These are phyloP conservation scores for Saturnispora galanensis DNA, from an alignment of 805 yeast genomes.

Conservation along the genomic window DNA sequence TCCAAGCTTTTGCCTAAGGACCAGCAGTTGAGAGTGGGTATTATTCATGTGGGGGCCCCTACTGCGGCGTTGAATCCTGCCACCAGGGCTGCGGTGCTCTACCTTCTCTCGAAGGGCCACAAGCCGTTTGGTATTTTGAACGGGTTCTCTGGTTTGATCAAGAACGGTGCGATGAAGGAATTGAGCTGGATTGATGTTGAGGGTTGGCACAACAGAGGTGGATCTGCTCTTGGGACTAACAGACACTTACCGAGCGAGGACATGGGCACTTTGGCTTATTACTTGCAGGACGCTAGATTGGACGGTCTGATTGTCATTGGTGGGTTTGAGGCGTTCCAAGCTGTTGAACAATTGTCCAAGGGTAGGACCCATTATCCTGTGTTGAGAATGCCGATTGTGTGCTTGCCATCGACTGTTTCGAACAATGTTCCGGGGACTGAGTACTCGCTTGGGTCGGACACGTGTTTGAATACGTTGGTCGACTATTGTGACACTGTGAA, in stretches of 20 bases:
- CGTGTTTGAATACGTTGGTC: conserved; percentile 85
- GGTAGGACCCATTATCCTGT: conserved; percentile 78
- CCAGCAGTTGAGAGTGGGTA: conserved; percentile 63
- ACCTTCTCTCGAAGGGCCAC: conserved; percentile 86
- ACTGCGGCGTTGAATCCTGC: conserved; percentile 96
- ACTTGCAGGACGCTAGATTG: conserved; percentile 78
- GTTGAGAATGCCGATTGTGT: conserved; percentile 87
- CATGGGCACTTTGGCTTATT: conserved; percentile 84
- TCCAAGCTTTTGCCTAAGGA: conserved; percentile 48
- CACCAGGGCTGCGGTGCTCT: conserved; percentile 79
- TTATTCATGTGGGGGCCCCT: conserved; percentile 93
- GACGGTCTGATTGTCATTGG: conserved; percentile 90
- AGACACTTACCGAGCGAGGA: conserved; percentile 77
- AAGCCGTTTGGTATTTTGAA: conserved; percentile 82
- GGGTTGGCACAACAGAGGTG: conserved; percentile 84
- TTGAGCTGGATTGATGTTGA: conserved; percentile 80
- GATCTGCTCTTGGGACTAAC: conserved; percentile 96
- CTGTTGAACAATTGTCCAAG: conserved; percentile 70
- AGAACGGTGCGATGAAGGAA: conserved; percentile 75
- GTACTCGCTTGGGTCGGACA: conserved; percentile 89
- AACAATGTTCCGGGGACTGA: conserved; percentile 99
- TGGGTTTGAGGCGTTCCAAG: conserved; percentile 92
- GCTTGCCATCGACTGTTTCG: conserved; percentile 91
- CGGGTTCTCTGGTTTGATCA: conserved; percentile 84
- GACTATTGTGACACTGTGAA: conserved; percentile 92